A percentile compares a stretch with the other conserved stretches of the same genome.
Evolutionary conservation across 169 alveolate genomes (phyloP).

Genomic region (Cryptosporidium canis): DNA sequence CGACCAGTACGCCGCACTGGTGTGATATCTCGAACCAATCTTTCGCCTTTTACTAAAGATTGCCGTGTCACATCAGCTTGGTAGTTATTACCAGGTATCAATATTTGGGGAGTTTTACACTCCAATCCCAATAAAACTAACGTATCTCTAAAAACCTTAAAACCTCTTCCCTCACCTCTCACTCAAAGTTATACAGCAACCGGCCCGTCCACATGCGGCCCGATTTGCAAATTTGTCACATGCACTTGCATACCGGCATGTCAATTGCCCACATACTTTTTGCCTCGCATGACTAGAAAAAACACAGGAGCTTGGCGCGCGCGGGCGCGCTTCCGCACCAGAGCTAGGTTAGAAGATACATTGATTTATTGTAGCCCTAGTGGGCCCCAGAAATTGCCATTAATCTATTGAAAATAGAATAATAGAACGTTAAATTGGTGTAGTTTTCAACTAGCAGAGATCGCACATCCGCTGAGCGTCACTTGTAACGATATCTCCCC

Average conservation of each 20-base stretch:
- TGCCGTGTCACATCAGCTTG: constrained; percentile 90
- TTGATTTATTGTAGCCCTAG: constrained; percentile 64
- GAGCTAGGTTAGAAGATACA: constrained; percentile 13
- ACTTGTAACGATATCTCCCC: constrained; percentile 99
- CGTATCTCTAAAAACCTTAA: background rate
- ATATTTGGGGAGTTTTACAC: constrained; percentile 50
- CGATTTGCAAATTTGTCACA: background rate
- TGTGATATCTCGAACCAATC: constrained; percentile 84
- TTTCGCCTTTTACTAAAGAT: constrained; percentile 98
- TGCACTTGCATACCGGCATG: background rate
- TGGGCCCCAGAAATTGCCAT: constrained; percentile 94
- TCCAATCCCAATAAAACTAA: constrained; percentile 25
- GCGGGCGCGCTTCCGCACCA: background rate
- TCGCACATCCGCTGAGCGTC: constrained; percentile 99
- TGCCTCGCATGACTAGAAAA: background rate
- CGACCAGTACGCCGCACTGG: constrained; percentile 30
- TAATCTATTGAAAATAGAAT: constrained; percentile 90
- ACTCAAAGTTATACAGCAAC: background rate
- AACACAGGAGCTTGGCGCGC: background rate
- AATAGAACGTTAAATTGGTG: constrained; percentile 93
- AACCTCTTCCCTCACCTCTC: background rate
- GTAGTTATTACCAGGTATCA: constrained; percentile 20
- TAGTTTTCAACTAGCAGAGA: constrained; percentile 99
- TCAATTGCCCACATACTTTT: background rate
- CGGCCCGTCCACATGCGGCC: background rate